Evolutionary conservation across 768 basidiomycete genomes (phyloP), one percentile per base, ranked within the genome.

Genomic region (Dioszegia aurantiaca): DNA sequence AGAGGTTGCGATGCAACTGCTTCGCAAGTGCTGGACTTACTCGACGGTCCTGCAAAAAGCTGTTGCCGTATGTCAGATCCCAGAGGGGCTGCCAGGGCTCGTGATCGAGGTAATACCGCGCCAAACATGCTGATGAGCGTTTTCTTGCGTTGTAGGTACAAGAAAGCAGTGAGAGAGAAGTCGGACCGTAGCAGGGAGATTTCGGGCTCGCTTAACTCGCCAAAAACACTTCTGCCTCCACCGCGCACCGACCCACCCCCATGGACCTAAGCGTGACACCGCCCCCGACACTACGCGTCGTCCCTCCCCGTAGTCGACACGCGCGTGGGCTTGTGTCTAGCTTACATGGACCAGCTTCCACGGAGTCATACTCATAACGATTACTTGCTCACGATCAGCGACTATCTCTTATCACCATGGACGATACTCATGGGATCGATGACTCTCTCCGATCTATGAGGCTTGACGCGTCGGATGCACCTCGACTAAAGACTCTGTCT

Each of bases 41-140:
- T 63, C 14, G 67, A 68, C 23, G 70, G 64, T 26, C 69, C 66
- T 17, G 66, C 66, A 49, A 70, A 70, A 24, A 70, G 58, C 42
- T 70, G 59, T 26, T 56, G 53, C 19, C 65, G 47, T 9, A 70
- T 58, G 19, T 63, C 66, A 6, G 58, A 59, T 27, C 40, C 46
- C 5, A 64, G 33, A 16, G 51, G 39, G 2, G 59, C 48, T 4
- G 51, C 46, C n/a, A 59, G 16, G 10, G 64, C 56, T 39, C 57
- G 21, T 3, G 54, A 11, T 1, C 60, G 51, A 14, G 57, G 37
- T 4, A 59, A 23, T 19, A 53, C 33, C 26, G 26, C 52, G 27
- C 60, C 64, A 27, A 65, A 37, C 65, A 67, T 67, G 47, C 11
- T 57, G 28, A 45, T 33, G 26, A 31, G 27, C 3, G 30, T 33